Conservation (phyloP, 2,329 filamentous ascomycete genomes). For the Colletotrichum chrysophilum region DNA sequence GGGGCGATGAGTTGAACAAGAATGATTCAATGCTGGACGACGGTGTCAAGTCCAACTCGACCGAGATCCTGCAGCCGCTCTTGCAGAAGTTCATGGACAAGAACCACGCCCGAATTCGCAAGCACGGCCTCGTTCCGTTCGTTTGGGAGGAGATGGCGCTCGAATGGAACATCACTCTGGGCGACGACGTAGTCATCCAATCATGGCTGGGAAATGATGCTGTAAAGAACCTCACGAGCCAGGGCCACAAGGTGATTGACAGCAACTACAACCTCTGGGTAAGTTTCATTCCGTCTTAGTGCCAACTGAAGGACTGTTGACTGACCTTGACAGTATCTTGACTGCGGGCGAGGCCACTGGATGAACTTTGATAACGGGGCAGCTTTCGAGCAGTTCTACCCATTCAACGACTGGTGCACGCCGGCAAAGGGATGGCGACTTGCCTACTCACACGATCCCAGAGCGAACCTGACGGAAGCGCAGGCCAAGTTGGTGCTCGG, state of each 20-base stretch:
- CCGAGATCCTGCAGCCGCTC: slow-evolving; percentile 71
- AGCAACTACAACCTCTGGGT: slow-evolving; percentile 83
- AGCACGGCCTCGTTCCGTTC: slow-evolving; percentile 71
- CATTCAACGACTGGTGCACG: slow-evolving; percentile 81
- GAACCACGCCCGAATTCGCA: slow-evolving; percentile 69
- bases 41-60: slow-evolving; percentile 70
- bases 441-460: slow-evolving; percentile 81
- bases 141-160: slow-evolving; percentile 90
- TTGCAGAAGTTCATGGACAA: slow-evolving; percentile 79
- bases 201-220: slow-evolving; percentile 73
- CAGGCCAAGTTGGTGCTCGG: slow-evolving; percentile 74
- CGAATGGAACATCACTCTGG: slow-evolving; percentile 78
- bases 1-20: slow-evolving; percentile 85
- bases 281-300: slow-evolving; percentile 32
- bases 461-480: slow-evolving; percentile 64
- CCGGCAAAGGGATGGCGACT: slow-evolving; percentile 83
- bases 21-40: slow-evolving; percentile 78
- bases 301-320: background rate
- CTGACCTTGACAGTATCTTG: slow-evolving; percentile 66
- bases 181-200: slow-evolving; percentile 76
- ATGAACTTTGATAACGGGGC: slow-evolving; percentile 70
- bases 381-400: slow-evolving; percentile 60
- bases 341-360: slow-evolving; percentile 84
- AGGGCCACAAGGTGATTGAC: slow-evolving; percentile 74
- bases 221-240: slow-evolving; percentile 62